Evolutionary conservation across 805 yeast genomes (phyloP), one percentile per base, ranked within the genome.

Genomic region (Maudiozyma barnettii): DNA sequence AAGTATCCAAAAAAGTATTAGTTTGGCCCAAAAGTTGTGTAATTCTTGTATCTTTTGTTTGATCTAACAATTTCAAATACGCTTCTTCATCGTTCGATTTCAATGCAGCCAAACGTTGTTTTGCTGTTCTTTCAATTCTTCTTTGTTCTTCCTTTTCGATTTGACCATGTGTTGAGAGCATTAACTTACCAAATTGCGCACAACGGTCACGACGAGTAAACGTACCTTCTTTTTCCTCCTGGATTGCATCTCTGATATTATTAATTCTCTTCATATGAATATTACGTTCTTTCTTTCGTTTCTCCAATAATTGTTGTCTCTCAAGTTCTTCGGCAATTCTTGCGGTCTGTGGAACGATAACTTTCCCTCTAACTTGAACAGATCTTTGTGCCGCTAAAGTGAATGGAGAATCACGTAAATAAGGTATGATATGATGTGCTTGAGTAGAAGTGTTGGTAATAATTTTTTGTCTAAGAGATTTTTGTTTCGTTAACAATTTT

Each of bases 21-120:
- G 95, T 85, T 64, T 85, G 95, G 59, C 74, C 82, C 62, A 85
- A 75, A 63, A 85, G 73, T 66, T 85, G 95, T 1, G 93, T 84
- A 56, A 85, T 82, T 76, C 95, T 79, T 39, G 87, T 84, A 68
- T 85, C 95, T 63, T 85, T 85, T 3, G 95, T 85, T 66, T 84
- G 89, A 63, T 85, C 93, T 63, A 85, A 74, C 59, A 85, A 75
- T 60, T 84, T 84, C 63, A 85, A 76, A 69, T 85, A 85, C 2
- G 93, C 93, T 61, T 85, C 95, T 65, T 85, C 95, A 70, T 85
- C 95, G 63, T 85, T 84, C 16, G 90, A 85, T 64, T 82, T 84
- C 72, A 85, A 77, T 26, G 93, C 93, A 59, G 82, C 89, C 66
- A 85, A 76, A 77, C 95, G 83, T 62, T 84, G 90, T 60, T 82